Evolutionary conservation across 495 filamentous ascomycete genomes (phyloP).

Genomic region (Platismatia glauca): DNA sequence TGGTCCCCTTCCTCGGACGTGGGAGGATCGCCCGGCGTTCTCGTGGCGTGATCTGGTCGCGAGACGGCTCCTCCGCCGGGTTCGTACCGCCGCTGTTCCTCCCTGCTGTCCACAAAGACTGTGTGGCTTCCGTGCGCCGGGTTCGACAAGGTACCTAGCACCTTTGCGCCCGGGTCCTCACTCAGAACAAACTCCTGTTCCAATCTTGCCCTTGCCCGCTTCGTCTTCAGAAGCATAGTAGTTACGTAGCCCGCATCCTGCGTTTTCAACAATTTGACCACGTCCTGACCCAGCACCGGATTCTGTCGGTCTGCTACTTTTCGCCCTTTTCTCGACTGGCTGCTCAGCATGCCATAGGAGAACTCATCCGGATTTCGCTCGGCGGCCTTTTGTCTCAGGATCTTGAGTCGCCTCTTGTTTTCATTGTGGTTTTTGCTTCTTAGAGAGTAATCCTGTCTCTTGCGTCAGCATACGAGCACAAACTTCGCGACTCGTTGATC

Average conservation of each 20-base stretch:
- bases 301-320: constrained; percentile 46
- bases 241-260: constrained; percentile 87
- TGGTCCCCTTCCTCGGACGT: not conserved
- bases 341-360: constrained; percentile 79
- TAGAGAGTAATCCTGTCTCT: constrained; percentile 72
- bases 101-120: constrained; percentile 48
- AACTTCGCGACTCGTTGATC: not conserved
- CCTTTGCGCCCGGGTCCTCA: constrained; percentile 31
- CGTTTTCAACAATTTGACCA: constrained; percentile 84
- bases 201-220: constrained; percentile 50
- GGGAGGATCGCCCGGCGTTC: constrained; percentile 20
- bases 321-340: constrained; percentile 53
- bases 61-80: constrained; percentile 20
- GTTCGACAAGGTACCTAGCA: constrained; percentile 17
- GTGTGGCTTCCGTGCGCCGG: constrained; percentile 35
- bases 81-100: constrained; percentile 40
- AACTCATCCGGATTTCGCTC: constrained; percentile 96
- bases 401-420: constrained; percentile 73
- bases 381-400: constrained; percentile 68
- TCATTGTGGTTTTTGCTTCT: constrained; percentile 79
- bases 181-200: constrained; percentile 43
- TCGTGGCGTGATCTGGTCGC: not conserved
- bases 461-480: constrained; percentile 16
- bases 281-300: constrained; percentile 49
- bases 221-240: constrained; percentile 51